Base-by-base conservation (phyloP, 345 rosid genomes). In the Microcos paniculata region DNA sequence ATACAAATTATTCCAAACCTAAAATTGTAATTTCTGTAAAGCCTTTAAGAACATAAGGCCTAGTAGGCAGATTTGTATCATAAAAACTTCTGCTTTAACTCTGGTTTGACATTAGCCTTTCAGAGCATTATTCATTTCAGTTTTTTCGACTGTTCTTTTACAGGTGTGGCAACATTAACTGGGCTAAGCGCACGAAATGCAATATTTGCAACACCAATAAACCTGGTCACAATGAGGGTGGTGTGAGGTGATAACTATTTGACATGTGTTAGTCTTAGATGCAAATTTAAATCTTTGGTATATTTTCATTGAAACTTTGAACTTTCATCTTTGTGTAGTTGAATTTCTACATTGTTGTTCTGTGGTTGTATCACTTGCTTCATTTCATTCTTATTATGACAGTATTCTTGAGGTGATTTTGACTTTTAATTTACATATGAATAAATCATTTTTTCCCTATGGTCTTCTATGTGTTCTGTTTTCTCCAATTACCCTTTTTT, bases 131-230 rank as follows among this genome's bases (percentile, higher is more conserved):
- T 72, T 65, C 24, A 52, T 42, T 45, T 62, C 45, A 23, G 23
- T 48, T 65, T 31, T 40, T 62, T 24, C 40, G 40, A 59, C 31
- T 70, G 68, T 45, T 71, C 13, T 68, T 23, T 79, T 68, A 63
- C 89, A 96, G 98, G 97, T 96, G 99, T 82, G 99, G 89, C 82
- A 93, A 96, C 79, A 92, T 92, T 73, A 96, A 91, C 81, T 96
- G 99, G 99, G 99, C 98, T 75, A 96, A 96, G 86, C 96, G 98
- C 70, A 68, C 80, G 33, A 94, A 96, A 77, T 94, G 99, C 87
- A 94, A 96, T 79, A 89, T 96, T 79, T 94, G 98, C 86, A 96
- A 96, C 86, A 96, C 99, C 43, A 96, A 91, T 69, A 93, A 92
- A 85, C 99, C 98, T 69, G 99, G 97, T 80, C 95, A 88, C 64